Evolutionary conservation across 306 rosid species (phyloP).

Genomic region (Ormosia semicastrata): DNA sequence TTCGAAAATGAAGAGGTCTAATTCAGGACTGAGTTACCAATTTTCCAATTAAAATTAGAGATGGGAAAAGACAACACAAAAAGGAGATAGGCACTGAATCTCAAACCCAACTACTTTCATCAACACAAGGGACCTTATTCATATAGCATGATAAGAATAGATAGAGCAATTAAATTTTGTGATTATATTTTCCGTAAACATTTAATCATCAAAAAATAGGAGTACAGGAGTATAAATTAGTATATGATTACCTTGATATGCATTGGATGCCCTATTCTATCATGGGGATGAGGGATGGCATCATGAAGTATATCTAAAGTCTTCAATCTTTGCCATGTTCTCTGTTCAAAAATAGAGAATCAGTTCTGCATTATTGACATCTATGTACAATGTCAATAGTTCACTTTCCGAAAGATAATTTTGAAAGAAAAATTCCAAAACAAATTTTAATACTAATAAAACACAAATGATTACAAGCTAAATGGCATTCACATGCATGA

Average conservation of each 20-base stretch:
- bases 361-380: conserved; percentile 4
- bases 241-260: conserved; percentile 60
- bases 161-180: background rate
- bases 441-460: background rate
- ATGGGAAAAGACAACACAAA: background rate
- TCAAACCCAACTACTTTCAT: background rate
- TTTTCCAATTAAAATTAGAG: background rate
- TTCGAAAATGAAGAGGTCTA: background rate
- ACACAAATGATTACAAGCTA: background rate
- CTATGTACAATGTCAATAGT: background rate
- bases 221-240: background rate
- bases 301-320: conserved; percentile 63
- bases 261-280: conserved; percentile 80
- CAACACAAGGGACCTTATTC: background rate
- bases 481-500: background rate
- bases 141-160: background rate
- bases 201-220: background rate
- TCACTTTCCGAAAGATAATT: conserved; percentile 5
- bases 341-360: conserved; percentile 46
- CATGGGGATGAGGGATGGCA: conserved; percentile 61
- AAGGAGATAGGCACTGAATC: background rate
- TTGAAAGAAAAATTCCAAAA: background rate
- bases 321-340: conserved; percentile 75
- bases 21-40: background rate
- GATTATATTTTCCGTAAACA: background rate